Evolutionary conservation across 176 grass and related monocot species (phyloP).

Genomic region (Carex myosuroides): DNA sequence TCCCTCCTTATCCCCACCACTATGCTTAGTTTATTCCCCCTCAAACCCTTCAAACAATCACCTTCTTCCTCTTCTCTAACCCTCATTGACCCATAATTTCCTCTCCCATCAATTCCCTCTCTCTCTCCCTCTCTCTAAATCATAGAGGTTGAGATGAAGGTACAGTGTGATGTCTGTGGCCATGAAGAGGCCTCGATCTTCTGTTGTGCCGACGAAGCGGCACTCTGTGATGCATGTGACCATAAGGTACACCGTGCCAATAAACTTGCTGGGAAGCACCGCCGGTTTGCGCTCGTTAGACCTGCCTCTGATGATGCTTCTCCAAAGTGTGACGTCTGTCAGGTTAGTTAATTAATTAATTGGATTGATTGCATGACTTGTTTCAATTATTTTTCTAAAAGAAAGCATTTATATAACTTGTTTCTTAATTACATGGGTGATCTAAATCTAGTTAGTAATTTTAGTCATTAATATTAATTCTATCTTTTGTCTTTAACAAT

Average conservation of each 20-base stretch:
- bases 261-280: slow-evolving; percentile 76
- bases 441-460: background rate
- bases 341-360: slow-evolving; percentile 28
- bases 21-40: slow-evolving; percentile 33
- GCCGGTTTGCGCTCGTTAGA: slow-evolving; percentile 46
- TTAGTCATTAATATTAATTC: background rate
- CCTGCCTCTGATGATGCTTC: background rate
- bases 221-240: slow-evolving; percentile 75
- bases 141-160: slow-evolving; percentile 39
- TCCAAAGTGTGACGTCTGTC: slow-evolving; percentile 76
- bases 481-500: background rate
- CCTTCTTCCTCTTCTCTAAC: background rate
- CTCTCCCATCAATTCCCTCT: background rate
- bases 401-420: background rate
- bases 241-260: slow-evolving; percentile 69
- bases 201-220: slow-evolving; percentile 89
- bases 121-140: background rate
- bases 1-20: slow-evolving; percentile 23
- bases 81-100: background rate
- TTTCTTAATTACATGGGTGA: background rate
- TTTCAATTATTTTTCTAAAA: background rate
- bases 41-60: background rate
- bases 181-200: slow-evolving; percentile 51
- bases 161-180: slow-evolving; percentile 79
- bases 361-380: background rate